Evolutionary conservation across 2,329 filamentous ascomycete species (phyloP), one percentile per base, ranked within the genome.

Genomic region (Colletotrichum tropicicola): DNA sequence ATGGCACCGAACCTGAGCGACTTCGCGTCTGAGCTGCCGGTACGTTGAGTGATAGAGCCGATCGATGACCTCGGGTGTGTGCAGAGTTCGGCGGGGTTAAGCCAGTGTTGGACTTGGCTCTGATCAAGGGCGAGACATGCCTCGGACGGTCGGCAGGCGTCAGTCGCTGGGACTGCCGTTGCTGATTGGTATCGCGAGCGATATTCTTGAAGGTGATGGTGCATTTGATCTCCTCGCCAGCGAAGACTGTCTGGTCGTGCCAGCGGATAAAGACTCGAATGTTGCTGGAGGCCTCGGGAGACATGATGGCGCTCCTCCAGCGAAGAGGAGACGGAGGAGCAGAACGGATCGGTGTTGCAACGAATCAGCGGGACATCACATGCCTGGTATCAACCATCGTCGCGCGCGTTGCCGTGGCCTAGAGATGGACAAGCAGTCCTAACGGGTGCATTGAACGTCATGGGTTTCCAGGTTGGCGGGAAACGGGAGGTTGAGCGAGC

Each of bases 181-280:
- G 67, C 60, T 79, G 77, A 47, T 69, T 75, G 35, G 77, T 69
- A 39, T 79, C 80, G 52, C 86, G 74, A 43, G 88, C 85, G 68
- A 94, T 86, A 77, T 99, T 99, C 80, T 92, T 95, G 82, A 99
- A 99, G 53, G 93, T 98, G 77, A 99, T 97, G 70, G 91, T 94
- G 80, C 96, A 98, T 81, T 94, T 92, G 74, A 98, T 88, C 74
- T 97, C 92, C 83, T 99, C 96, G 79, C 96, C 96, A 61, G 96
- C 93, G 80, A 98, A 99, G 73, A 99, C 93, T 67, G 92, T 94
- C 78, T 95, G 90, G 75, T 97, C 92, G 77, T 93, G 91, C 92
- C 95, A 99, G 81, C 91, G 90, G 78, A 99, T 93, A 78, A 95
- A 97, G 79, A 98, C 95, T 78, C 94, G 92, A 77, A 99, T 93